Conservation (phyloP, 352 stramenopile species). For the Peronospora belbahrii region DNA sequence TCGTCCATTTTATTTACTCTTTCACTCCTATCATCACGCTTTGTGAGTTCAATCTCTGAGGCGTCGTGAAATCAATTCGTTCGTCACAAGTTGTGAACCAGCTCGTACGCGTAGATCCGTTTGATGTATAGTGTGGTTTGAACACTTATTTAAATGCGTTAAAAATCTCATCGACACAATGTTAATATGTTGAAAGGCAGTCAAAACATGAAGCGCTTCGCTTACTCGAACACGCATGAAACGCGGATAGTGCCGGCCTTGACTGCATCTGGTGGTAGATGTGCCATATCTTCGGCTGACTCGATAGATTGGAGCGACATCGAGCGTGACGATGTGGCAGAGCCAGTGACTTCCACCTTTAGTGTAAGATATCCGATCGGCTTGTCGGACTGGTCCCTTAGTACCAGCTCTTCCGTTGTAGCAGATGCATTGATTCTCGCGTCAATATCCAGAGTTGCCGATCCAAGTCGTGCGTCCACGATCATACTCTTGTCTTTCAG, state of each 20-base stretch:
- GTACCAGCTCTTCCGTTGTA: conserved; percentile 21
- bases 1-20: no score
- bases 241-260: conserved; percentile 35
- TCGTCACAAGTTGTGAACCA: no score
- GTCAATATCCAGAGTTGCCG: conserved; percentile 24
- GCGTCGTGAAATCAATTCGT: no score
- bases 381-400: conserved; percentile 25
- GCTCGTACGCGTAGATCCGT: no score
- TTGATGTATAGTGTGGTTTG: no score
- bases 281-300: conserved; percentile 19
- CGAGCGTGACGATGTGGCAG: conserved; percentile 27
- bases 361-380: conserved; percentile 24
- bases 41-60: no score
- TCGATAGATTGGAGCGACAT: conserved; percentile 22
- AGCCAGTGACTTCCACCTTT: conserved; percentile 31
- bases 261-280: conserved; percentile 24
- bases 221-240: conserved; percentile 35
- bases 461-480: conserved; percentile 27
- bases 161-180: no score
- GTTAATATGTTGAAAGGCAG: no score
- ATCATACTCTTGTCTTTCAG: conserved; percentile 40
- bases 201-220: not conserved
- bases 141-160: no score
- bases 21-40: no score
- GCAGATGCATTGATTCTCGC: conserved; percentile 19